These are phyloP conservation scores for Rhinocladiella mackenziei DNA, from an alignment of 2,329 filamentous ascomycete species.

Conservation along the genomic window DNA sequence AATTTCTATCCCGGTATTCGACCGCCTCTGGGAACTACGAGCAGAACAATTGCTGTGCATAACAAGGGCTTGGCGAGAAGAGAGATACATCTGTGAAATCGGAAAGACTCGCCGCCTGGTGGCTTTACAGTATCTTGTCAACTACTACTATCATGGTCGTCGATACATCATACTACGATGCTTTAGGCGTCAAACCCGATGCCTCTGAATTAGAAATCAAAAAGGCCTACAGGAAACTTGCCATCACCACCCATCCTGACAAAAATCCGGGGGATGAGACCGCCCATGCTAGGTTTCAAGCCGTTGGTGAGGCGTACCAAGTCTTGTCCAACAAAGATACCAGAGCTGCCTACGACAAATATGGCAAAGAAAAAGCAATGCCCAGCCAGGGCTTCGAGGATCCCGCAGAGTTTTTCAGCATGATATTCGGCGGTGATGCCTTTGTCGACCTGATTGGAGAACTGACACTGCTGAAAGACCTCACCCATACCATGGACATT, in stretches of 20 bases:
- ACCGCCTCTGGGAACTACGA: neutral
- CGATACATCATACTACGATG: conserved; percentile 85
- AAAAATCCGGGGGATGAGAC: conserved; percentile 97
- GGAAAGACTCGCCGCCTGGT: too few species aligned
- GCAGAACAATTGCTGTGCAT: neutral
- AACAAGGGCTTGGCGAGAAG: neutral
- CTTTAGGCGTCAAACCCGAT: conserved; percentile 75
- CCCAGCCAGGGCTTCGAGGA: conserved; percentile 91
- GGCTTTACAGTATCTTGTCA: neutral
- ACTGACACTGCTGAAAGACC: conserved; percentile 96
- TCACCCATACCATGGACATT: conserved; percentile 98
- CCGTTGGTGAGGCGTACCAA: conserved; percentile 67
- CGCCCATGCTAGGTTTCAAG: conserved; percentile 91
- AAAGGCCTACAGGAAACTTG: conserved; percentile 91
- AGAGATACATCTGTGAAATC: neutral
- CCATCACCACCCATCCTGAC: conserved; percentile 67
- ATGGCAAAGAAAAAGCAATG: conserved; percentile 90
- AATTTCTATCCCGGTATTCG: too few species aligned
- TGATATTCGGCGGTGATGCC: conserved; percentile 95
- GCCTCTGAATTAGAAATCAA: conserved; percentile 92
- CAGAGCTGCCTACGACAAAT: conserved; percentile 91
- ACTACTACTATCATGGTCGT: conserved; percentile 64
- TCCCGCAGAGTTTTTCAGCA: conserved; percentile 94
- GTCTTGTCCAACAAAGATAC: conserved; percentile 82
- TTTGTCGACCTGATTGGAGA: conserved; percentile 97